Base-by-base conservation (phyloP, 257 asterid species). In the Solanum raphanifolium region DNA sequence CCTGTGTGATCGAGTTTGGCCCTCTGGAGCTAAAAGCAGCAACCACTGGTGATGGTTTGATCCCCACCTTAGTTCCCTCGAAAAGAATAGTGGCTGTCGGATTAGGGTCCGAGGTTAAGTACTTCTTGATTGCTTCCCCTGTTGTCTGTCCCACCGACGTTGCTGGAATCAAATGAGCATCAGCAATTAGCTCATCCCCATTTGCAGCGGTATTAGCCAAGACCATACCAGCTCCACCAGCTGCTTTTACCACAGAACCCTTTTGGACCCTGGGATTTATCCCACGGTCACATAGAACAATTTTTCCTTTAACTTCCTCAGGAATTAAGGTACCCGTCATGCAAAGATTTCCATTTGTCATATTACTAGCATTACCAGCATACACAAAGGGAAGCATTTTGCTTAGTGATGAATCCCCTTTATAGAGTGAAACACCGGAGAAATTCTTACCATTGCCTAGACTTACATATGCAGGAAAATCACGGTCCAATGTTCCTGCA, bases 1-100 rank as follows among this genome's bases (percentile, higher is more conserved):
- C 92, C 76, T 91, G 94, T 35, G 96, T 93, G 86, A 92, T 92
- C 83, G 87, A 87, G 71, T 91, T 93, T 58, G 96, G 96, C 21
- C 96, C 96, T 52, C 96, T 83, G 5, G 96, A 93, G 89, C 96
- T 93, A 88, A 93, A 93, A 43, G 94, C 94, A 74, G 96, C 96
- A 87, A 92, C 95, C 88, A 92, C 94, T 38, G 96, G 96, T 36
- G 96, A 93, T 75, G 96, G 96, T 90, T 93, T 92, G 87, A 93
- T 94, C 41, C 91, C 90, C 93, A 92, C 87, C 87, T 91, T 92
- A 83, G 96, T 93, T 38, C 96, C 96, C 0, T 91, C 92, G 74
- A 93, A 92, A 79, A 91, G 87, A 91, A 93, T 41, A 13, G 85
- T 87, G n/a, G 94, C 93, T 20, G 86, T 87, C 3, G 96, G 93